Percentiles rank a stretch among this genome's conserved stretches.
Conservation (phyloP, 2,329 filamentous ascomycete species). For the Xylariaceae sp. region DNA sequence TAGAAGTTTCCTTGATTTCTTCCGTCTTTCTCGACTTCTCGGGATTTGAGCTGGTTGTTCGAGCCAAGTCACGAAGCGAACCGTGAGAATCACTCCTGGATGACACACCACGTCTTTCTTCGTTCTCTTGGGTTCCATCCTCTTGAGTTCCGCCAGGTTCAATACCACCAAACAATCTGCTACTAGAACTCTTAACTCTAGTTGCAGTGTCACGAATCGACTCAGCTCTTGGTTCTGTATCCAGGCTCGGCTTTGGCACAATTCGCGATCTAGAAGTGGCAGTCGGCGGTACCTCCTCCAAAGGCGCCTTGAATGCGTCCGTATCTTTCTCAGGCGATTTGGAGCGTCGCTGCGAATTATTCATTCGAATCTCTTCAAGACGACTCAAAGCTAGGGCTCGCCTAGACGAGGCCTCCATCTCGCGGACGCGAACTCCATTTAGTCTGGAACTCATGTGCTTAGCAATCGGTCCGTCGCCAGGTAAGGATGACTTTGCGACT, state of each 20-base stretch:
- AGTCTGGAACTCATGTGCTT: conserved; percentile 39
- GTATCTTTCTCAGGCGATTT: conserved; percentile 39
- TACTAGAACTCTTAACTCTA: conserved; percentile 11
- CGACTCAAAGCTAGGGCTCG: conserved; percentile 44
- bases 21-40: conserved; percentile 20
- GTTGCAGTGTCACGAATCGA: conserved; percentile 9
- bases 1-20: conserved; percentile 12
- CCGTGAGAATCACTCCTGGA: conserved; percentile 42
- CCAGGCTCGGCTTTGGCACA: conserved; percentile 5
- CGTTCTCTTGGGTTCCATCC: conserved; percentile 18
- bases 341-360: conserved; percentile 40
- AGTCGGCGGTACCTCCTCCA: conserved; percentile 10
- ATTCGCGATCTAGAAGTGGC: conserved; percentile 4
- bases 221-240: conserved; percentile 10
- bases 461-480: conserved; percentile 18
- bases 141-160: conserved; percentile 16
- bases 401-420: conserved; percentile 41
- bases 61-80: conserved; percentile 45
- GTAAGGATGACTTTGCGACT: conserved; percentile 25
- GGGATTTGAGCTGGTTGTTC: conserved; percentile 43
- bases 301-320: conserved; percentile 28
- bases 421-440: conserved; percentile 44
- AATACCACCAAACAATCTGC: conserved; percentile 4
- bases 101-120: conserved; percentile 17
- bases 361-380: conserved; percentile 49